A percentile compares a stretch with the other conserved stretches of the same genome.
Evolutionary conservation across 257 asterid genomes (phyloP).

Genomic region (Schizonepeta tenuifolia): DNA sequence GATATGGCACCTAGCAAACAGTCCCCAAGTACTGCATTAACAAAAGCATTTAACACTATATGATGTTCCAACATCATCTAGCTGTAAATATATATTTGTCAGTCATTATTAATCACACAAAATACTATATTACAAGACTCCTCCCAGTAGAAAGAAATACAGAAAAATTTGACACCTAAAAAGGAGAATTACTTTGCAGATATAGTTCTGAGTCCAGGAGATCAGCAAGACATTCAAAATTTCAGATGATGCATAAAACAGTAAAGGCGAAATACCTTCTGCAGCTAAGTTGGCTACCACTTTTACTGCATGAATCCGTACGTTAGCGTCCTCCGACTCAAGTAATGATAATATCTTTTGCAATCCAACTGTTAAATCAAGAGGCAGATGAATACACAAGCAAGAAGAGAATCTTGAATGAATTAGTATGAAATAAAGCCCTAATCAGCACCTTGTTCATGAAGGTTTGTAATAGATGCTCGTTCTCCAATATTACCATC

Average conservation of each 20-base stretch:
- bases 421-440: conserved; percentile 25
- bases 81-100: not conserved
- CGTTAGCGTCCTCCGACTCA: conserved; percentile 90
- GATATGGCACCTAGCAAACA: no score
- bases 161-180: conserved; percentile 8
- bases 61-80: conserved; percentile 9
- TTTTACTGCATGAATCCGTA: conserved; percentile 97
- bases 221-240: conserved; percentile 23
- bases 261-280: conserved; percentile 64
- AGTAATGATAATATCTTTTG: conserved; percentile 92
- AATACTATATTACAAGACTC: not conserved
- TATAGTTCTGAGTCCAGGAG: not conserved
- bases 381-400: conserved; percentile 27
- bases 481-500: conserved; percentile 78
- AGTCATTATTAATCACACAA: conserved; percentile 4
- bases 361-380: conserved; percentile 75
- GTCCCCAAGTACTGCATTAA: not conserved
- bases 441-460: conserved; percentile 82
- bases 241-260: conserved; percentile 21
- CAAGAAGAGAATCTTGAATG: conserved; percentile 22
- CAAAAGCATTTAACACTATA: conserved; percentile 9
- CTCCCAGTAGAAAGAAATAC: not conserved
- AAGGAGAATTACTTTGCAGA: conserved; percentile 4
- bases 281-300: conserved; percentile 99
- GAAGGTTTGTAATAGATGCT: conserved; percentile 86